Percentiles rank a stretch among this genome's conserved stretches.
Conservation (phyloP, 768 basidiomycete genomes). For the Mycena pura region DNA sequence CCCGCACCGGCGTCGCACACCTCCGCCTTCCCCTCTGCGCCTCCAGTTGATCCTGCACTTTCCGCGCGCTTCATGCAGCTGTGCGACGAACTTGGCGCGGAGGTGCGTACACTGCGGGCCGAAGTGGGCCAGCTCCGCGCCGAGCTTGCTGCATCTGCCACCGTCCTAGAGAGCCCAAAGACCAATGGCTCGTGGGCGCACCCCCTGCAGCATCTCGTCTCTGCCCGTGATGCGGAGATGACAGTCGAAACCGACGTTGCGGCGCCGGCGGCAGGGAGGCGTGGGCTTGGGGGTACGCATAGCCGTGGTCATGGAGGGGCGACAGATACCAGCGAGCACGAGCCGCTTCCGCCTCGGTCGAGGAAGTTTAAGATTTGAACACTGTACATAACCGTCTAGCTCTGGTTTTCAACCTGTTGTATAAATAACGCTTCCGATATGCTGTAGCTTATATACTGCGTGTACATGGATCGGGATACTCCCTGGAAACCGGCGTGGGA, state of each 20-base stretch:
- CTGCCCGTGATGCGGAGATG: neutral
- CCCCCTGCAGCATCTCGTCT: conserved; percentile 1
- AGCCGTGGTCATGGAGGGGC: neutral
- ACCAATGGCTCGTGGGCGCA: neutral
- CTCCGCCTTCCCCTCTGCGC: too few relatives aligned
- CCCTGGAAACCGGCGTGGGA: too few relatives aligned
- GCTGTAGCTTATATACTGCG: too few relatives aligned
- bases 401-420: too few relatives aligned
- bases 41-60: neutral
- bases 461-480: too few relatives aligned
- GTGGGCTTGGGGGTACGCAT: neutral
- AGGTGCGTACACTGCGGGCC: conserved; percentile 6
- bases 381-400: too few relatives aligned
- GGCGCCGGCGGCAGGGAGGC: too few relatives aligned
- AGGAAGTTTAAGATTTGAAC: conserved; percentile 6
- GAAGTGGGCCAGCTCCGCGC: conserved; percentile 11
- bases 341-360: neutral
- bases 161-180: neutral
- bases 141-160: neutral
- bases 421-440: too few relatives aligned
- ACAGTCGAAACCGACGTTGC: too few relatives aligned
- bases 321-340: neutral
- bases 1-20: neutral
- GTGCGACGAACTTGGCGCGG: conserved; percentile 7
- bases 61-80: conserved; percentile 5